Base-by-base conservation (phyloP, 306 rosid genomes). In the Canavalia gladiata region DNA sequence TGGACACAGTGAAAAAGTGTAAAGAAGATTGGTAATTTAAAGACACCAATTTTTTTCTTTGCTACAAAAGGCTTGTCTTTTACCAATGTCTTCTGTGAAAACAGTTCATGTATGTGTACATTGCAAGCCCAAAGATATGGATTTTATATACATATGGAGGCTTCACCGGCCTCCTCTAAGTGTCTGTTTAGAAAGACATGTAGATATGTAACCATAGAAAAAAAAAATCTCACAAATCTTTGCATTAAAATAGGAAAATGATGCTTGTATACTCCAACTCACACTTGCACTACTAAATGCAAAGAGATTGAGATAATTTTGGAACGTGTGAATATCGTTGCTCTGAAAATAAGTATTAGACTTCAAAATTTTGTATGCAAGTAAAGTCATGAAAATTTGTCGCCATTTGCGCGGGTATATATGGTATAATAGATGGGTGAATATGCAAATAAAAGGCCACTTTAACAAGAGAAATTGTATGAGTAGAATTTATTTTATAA, bases 81-180 rank as follows among this genome's bases (percentile, higher is more conserved):
- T 75, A 25, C 7, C 42, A 52, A n/a, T 25, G 69, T 56, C 60
- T 18, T 3, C 70, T 4, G 55, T 4, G 43, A 54, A 72, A 70
- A 46, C 70, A 52, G 47, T 67, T 60, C 69, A 68, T 39, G 39
- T 9, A 11, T 39, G 43, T 37, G 78, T 78, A 42, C 68, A 58
- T n/a, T 30, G 7, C 47, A 8, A 43, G 18, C 52, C 50, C 2
- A 4, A 2, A 13, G 2, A 37, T 33, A 33, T 58, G 70, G 62
- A 30, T 67, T 39, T 3, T 9, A 4, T 25, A 39, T 65, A 13
- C 18, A 39, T n/a, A 3, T 7, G 5, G 5, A 12, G 69, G 69
- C 69, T 37, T 18, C 25, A 18, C 25, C 25, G 25, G 25, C 25
- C 49, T 4, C 3, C 47, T 12, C 69, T 34, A 13, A 63, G 45